These are phyloP conservation scores for Alternaria conjuncta DNA, from an alignment of 2,329 filamentous ascomycete species.

Conservation along the genomic window DNA sequence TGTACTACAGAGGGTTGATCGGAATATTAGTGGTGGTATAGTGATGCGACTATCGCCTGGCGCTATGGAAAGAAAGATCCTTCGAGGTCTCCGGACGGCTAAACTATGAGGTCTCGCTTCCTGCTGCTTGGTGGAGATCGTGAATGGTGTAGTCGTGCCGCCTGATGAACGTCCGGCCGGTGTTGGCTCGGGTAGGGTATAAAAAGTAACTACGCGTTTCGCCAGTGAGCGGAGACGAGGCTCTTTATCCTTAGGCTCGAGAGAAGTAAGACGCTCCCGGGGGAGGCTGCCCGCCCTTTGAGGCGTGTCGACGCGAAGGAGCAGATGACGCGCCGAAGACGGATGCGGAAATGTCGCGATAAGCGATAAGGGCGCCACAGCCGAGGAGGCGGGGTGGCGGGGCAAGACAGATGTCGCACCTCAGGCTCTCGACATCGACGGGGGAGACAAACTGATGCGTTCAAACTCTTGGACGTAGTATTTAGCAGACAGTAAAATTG, in stretches of 20 bases:
- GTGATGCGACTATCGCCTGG: neutral
- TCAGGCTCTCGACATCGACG: neutral
- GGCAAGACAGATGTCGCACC: constrained; percentile 4
- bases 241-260: neutral
- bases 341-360: constrained; percentile 16
- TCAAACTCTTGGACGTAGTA: neutral
- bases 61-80: neutral
- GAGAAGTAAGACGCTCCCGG: neutral
- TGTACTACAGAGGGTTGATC: neutral
- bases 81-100: neutral
- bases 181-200: neutral
- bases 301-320: constrained; percentile 12
- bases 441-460: neutral
- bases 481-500: neutral
- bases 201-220: neutral
- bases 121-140: neutral
- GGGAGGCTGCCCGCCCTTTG: constrained; percentile 13
- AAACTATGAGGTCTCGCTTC: neutral
- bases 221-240: neutral
- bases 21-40: neutral
- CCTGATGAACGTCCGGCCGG: neutral
- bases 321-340: constrained; percentile 30
- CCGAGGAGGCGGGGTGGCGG: constrained; percentile 18
- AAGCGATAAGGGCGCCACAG: constrained; percentile 35
- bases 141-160: neutral